Evolutionary conservation across 1,284 basidiomycete genomes (phyloP), one percentile per base, ranked within the genome.

Genomic region (Entoloma clypeatum): DNA sequence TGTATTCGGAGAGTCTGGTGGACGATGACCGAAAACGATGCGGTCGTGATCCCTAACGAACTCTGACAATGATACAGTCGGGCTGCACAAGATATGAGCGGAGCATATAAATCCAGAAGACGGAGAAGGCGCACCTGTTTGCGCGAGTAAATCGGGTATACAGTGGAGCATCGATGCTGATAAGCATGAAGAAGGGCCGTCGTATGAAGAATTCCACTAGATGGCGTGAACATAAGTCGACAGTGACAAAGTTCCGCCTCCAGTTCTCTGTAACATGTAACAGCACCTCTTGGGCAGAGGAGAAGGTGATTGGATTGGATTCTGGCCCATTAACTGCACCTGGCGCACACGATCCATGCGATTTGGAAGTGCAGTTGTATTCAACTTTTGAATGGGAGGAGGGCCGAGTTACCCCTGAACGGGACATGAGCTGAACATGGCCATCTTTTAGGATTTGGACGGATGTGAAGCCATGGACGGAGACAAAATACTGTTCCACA

Each of bases 161-260:
- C 17, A 95, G 56, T 0, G 94, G 93, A 0, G 89, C 94, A 47
- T 97, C 91, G n/a, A 95, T 75, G 33, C 71, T 77, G 26, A 97
- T 68, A 22, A 97, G 75, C 55, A 97, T 67, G 59, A 97, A 93
- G 61, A 92, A 98, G 0, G 95, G 95, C 7, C 96, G 73, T 58
- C 86, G 93, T 26, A 81, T 62, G 57, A 97, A 98, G 32, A 74
- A 66, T 43, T 74, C 72, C 28, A 94, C 71, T 11, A 81, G 56
- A n/a, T 79, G 71, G 21, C 65, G 64, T 1, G 75, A 79, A 35
- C 61, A 58, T 14, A 97, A 62, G 55, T 91, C 86, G 5, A 75
- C 72, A 0, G 92, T 96, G 21, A 98, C 92, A 56, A 86, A 91
- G 51, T 87, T 68, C 2, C 70, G 60, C 29, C 72, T 74, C 96